Evolutionary conservation across 768 basidiomycete genomes (phyloP), one percentile per base, ranked within the genome.

Genomic region (Solioccasus polychromus): DNA sequence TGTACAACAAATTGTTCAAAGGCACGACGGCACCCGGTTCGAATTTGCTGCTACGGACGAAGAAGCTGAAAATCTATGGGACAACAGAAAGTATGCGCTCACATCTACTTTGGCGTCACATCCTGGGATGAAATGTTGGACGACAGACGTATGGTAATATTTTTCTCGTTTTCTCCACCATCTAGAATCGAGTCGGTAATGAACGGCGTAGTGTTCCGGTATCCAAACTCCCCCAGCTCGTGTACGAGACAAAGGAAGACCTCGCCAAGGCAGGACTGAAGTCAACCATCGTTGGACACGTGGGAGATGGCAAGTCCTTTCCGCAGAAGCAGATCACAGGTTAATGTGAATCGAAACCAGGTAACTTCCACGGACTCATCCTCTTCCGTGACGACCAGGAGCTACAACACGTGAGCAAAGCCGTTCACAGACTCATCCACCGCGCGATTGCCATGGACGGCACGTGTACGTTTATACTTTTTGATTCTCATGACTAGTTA

Each of bases 101-200:
- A 85, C 77, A 71, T 83, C 82, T 20, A 83, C 82, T 19, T 54
- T 92, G 50, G 79, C 79, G 4, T 71, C 80, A 3, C 60, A 79
- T 41, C 84, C 85, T 12, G 88, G 79, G 9, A 67, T 71, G 15
- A 78, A 77, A 32, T 81, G 79, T 49, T 93, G 89, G 91, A 86
- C 83, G 19, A 95, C 92, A 1, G 92, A 93, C 64, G 92, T 93
- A 23, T 94, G 92, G 89, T 89, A 65, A 47, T 71, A 1, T 6
- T 40, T 22, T 39, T 28, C 5, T n/a, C n/a, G n/a, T 7, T 14
- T 32, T 9, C 32, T 25, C 18, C 26, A 2, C 1, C 2, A 10
- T 9, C 12, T 5, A 9, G 17, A 3, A 12, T 14, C 22, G n/a
- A 17, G 22, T 17, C 14, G 7, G 15, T 35, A 39, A 48, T 36